Percentiles rank a stretch among this genome's conserved stretches.
Conservation (phyloP, 2,329 filamentous ascomycete genomes). For the Trichoderma brevicompactum region DNA sequence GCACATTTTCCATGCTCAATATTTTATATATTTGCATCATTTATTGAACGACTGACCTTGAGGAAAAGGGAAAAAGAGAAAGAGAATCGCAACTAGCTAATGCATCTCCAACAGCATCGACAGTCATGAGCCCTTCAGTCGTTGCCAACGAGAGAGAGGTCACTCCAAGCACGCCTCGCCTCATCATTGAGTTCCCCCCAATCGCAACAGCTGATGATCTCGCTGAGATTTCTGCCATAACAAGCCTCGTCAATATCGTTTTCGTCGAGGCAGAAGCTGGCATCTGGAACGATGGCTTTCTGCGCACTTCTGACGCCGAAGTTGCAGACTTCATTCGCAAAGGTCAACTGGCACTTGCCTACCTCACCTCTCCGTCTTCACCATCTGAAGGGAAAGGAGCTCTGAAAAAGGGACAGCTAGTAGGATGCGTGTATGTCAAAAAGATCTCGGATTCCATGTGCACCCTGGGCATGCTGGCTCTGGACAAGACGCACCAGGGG, state of each 20-base stretch:
- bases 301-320: constrained; percentile 35
- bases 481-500: constrained; percentile 35
- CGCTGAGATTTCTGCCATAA: constrained; percentile 29
- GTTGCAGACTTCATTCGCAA: constrained; percentile 34
- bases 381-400: not conserved
- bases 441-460: constrained; percentile 32
- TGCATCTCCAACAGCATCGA: not conserved
- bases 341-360: constrained; percentile 36
- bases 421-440: constrained; percentile 40
- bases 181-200: constrained; percentile 34
- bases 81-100: not conserved
- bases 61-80: not conserved
- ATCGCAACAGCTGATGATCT: constrained; percentile 32
- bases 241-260: constrained; percentile 37
- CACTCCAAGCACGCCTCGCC: not conserved
- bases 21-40: too few species aligned
- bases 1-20: too few species aligned
- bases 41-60: too few species aligned
- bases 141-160: not conserved
- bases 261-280: constrained; percentile 37
- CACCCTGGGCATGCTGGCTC: constrained; percentile 39
- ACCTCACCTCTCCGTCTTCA: constrained; percentile 5
- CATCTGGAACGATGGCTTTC: constrained; percentile 37
- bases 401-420: constrained; percentile 8
- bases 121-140: not conserved